Evolutionary conservation across 305 asterid genomes (phyloP), one percentile per base, ranked within the genome.

Genomic region (Nicotiana rustica): DNA sequence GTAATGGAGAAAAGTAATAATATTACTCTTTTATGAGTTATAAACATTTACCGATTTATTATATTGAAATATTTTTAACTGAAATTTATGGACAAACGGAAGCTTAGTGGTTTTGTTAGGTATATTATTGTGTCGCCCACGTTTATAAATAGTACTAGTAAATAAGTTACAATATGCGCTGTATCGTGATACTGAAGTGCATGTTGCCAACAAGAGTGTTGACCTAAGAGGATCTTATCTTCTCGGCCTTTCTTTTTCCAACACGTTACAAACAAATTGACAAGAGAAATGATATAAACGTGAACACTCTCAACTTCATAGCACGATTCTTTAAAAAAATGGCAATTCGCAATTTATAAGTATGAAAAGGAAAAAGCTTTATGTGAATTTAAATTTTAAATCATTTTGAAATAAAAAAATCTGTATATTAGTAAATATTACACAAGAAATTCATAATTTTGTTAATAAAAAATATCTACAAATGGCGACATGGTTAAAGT

Each of bases 281-380:
- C n/a, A 21, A 41, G 41, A 44, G 36, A 6, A 71, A 71, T 44
- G 78, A 71, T n/a, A 71, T 44, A 47, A 44, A 47, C 59, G 59
- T 41, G 59, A 69, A 41, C 5, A 18, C 25, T 25, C 73, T 36
- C 77, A 68, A 41, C 18, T 1, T 12, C 21, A n/a, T n/a, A 68
- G 56, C 57, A 4, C 31, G 1, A 70, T 41, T 10, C 78, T 15
- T 21, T 38, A 25, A 19, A 44, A 19, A 44, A 18, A 70, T 18
- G 59, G 18, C n/a, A 70, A 38, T 8, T 69, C 49, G 35, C n/a
- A 70, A 18, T 15, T 69, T 6, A n/a, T 1, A 66, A 3, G 44
- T 66, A 31, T 31, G 29, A 68, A 36, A 68, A 68, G 10, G 49
- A 8, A 9, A 41, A 38, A 69, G 1, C 52, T 70, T 13, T 41